Evolutionary conservation across 1,284 basidiomycete species (phyloP).

Genomic region (Trichosporon faecale): DNA sequence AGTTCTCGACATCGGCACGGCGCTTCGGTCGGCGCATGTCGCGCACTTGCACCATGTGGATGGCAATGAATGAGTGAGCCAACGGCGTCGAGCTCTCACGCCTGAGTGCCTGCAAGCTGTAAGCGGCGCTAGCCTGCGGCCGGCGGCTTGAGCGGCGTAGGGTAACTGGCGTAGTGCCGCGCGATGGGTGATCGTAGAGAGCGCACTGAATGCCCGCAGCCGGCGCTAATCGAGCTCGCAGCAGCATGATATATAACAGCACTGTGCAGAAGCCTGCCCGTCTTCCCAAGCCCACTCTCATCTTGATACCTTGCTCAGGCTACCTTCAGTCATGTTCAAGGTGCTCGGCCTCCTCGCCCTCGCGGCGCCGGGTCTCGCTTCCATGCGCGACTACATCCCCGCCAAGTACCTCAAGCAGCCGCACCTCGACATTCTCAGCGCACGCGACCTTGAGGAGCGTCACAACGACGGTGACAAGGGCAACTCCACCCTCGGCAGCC

Average conservation of each 20-base stretch:
- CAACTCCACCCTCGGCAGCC: background rate
- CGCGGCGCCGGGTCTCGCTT: background rate
- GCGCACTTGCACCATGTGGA: background rate
- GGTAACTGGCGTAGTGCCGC: background rate
- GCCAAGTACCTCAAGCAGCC: background rate
- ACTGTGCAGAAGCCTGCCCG: background rate
- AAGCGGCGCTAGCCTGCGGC: background rate
- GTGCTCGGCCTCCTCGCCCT: background rate
- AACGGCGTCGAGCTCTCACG: background rate
- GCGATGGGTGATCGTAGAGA: background rate
- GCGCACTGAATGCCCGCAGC: background rate
- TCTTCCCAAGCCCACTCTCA: background rate
- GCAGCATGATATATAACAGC: background rate
- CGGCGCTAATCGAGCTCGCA: background rate
- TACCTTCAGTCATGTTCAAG: background rate
- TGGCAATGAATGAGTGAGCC: background rate
- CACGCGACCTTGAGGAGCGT: background rate
- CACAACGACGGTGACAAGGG: background rate
- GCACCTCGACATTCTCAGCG: background rate
- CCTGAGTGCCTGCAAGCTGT: background rate
- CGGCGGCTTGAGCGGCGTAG: background rate
- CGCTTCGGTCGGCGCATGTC: background rate
- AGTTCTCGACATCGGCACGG: background rate
- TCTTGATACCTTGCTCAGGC: background rate
- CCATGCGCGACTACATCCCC: constrained; percentile 1